phyloP scores from a whole-genome alignment of 306 rosid genomes.

The Citrullus colocynthis region DNA sequence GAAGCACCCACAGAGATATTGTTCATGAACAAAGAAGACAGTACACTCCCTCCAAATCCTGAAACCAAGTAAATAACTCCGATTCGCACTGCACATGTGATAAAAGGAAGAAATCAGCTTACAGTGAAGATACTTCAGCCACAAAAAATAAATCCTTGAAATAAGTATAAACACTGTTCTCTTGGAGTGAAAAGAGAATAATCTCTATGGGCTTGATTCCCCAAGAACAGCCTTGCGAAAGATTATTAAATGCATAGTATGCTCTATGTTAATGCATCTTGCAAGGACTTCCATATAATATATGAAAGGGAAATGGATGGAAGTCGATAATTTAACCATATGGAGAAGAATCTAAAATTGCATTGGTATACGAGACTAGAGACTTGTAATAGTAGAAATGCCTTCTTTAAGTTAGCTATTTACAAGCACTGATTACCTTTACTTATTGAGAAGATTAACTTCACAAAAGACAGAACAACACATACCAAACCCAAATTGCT shows the following conservation, averaged over 20 bases:
- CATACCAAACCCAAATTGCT: constrained; percentile 81
- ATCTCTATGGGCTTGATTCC: not conserved
- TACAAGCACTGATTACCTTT: not conserved
- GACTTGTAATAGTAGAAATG: not conserved
- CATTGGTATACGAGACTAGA: not conserved
- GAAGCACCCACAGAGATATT: constrained; percentile 89
- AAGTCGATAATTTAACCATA: not conserved
- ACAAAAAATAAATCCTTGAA: not conserved
- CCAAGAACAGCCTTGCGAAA: not conserved
- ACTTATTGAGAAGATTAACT: not conserved
- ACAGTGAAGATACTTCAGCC: not conserved
- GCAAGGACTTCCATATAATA: not conserved
- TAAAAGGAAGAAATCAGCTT: constrained; percentile 5
- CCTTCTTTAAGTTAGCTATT: not conserved
- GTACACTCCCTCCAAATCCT: constrained; percentile 66
- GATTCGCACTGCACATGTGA: constrained; percentile 48
- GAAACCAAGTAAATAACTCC: constrained; percentile 56
- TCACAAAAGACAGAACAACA: not conserved
- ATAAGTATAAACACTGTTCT: not conserved
- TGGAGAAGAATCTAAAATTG: not conserved
- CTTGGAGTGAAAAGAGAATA: not conserved
- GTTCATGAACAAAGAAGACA: constrained; percentile 53
- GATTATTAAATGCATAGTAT: not conserved
- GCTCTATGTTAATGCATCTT: not conserved
- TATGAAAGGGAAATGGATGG: not conserved